Percentiles rank a stretch among this genome's conserved stretches.
These are phyloP conservation scores for Monosporascus cannonballus DNA, from an alignment of 2,329 filamentous ascomycete species.

Conservation along the genomic window DNA sequence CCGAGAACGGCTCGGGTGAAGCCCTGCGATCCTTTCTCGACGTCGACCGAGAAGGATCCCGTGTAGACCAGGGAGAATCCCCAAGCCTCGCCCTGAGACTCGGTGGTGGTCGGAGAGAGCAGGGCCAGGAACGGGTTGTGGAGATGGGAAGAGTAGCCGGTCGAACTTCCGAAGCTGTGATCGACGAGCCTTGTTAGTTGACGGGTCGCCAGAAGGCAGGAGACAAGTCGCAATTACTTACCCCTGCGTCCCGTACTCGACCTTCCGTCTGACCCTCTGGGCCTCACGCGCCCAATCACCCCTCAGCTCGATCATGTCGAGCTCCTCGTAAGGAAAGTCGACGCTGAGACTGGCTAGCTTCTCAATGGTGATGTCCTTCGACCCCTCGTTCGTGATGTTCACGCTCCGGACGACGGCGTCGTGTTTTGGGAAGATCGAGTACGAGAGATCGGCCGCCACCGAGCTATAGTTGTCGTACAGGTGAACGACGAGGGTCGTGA, in stretches of 20 bases:
- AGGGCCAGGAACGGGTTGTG: conserved; percentile 61
- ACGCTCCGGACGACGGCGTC: conserved; percentile 58
- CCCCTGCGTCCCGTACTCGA: conserved; percentile 52
- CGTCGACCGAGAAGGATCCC: conserved; percentile 55
- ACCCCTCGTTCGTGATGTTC: conserved; percentile 53
- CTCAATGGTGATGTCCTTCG: conserved; percentile 47
- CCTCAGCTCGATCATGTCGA: conserved; percentile 55
- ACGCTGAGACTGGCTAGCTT: conserved; percentile 45
- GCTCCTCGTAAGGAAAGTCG: conserved; percentile 53
- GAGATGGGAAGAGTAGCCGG: conserved; percentile 57
- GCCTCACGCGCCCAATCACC: conserved; percentile 60
- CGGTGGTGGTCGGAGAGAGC: conserved; percentile 50
- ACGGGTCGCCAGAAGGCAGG: neutral
- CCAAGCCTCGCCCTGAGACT: conserved; percentile 55
- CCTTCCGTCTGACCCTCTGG: conserved; percentile 44
- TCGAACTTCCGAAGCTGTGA: conserved; percentile 51
- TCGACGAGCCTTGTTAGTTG: conserved; percentile 10
- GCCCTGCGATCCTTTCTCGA: conserved; percentile 57
- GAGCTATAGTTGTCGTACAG: conserved; percentile 53
- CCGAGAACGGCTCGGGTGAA: conserved; percentile 55
- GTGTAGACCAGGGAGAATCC: conserved; percentile 61
- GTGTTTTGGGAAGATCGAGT: conserved; percentile 57
- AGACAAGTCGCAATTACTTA: conserved; percentile 19
- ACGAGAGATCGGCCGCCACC: conserved; percentile 52
- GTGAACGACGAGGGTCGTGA: conserved; percentile 52